Percentiles rank a stretch among this genome's conserved stretches.
Evolutionary conservation across 2,329 filamentous ascomycete species (phyloP).

Genomic region (Colletotrichum sp.): DNA sequence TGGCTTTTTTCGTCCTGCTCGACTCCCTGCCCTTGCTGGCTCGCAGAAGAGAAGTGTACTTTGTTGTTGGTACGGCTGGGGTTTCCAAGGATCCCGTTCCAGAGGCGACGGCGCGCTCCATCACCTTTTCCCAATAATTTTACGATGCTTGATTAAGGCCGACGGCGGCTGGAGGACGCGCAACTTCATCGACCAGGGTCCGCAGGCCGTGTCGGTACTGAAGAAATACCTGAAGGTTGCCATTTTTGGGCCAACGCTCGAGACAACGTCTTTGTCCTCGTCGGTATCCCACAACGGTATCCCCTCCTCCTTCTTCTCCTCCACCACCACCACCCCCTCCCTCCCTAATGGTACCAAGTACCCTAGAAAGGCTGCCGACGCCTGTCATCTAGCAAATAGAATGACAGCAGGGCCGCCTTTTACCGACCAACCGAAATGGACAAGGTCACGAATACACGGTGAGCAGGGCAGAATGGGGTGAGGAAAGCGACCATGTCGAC

Average conservation of each 20-base stretch:
- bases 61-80: background rate
- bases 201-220: background rate
- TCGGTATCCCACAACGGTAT: background rate
- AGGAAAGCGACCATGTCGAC: background rate
- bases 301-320: background rate
- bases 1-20: background rate
- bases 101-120: background rate
- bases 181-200: background rate
- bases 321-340: background rate
- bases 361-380: background rate
- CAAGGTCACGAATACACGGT: background rate
- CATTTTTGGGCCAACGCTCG: background rate
- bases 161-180: background rate
- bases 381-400: background rate
- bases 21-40: background rate
- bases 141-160: background rate
- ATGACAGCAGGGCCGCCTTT: background rate
- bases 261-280: background rate
- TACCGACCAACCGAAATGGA: conserved; percentile 8
- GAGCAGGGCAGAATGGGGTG: background rate
- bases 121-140: background rate
- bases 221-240: background rate
- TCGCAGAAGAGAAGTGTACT: background rate
- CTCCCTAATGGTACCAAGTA: background rate
- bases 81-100: background rate